These are phyloP conservation scores for Heterobasidion irregulare DNA, from an alignment of 1,284 basidiomycete genomes.

Conservation along the genomic window DNA sequence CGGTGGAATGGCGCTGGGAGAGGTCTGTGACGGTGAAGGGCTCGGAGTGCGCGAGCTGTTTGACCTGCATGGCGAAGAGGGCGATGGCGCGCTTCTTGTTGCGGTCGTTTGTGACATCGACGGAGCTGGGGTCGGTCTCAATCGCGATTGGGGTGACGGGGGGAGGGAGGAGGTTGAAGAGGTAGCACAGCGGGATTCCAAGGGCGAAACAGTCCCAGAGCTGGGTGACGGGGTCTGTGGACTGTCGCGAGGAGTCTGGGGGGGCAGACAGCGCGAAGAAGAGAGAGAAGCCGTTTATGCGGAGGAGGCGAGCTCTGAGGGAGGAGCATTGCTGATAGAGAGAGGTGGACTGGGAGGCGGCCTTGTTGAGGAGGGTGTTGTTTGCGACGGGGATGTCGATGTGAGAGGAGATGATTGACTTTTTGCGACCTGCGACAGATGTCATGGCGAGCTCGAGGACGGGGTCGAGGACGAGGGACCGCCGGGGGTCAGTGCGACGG, in stretches of 20 bases:
- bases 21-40: constrained; percentile 83
- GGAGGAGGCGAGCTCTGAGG: constrained; percentile 64
- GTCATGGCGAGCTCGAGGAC: constrained; percentile 37
- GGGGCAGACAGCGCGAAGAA: constrained; percentile 58
- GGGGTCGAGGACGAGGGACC: constrained; percentile 3
- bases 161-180: constrained; percentile 86
- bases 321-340: constrained; percentile 85
- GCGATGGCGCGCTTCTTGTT: constrained; percentile 76
- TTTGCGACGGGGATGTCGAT: constrained; percentile 69
- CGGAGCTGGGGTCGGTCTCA: constrained; percentile 57
- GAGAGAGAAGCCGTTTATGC: constrained; percentile 60
- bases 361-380: constrained; percentile 81
- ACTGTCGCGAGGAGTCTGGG: constrained; percentile 53
- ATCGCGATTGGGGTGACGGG: constrained; percentile 58
- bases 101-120: constrained; percentile 64
- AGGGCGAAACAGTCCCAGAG: constrained; percentile 92
- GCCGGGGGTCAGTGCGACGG: background rate
- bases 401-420: constrained; percentile 63
- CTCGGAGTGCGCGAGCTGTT: constrained; percentile 57
- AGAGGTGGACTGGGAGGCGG: constrained; percentile 72
- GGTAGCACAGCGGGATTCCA: constrained; percentile 89
- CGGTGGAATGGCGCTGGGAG: constrained; percentile 86
- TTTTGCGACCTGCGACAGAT: constrained; percentile 71
- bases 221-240: constrained; percentile 84
- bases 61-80: constrained; percentile 69